Evolutionary conservation across 2,329 filamentous ascomycete genomes (phyloP), one percentile per base, ranked within the genome.

Genomic region (Fusarium mundagurra): DNA sequence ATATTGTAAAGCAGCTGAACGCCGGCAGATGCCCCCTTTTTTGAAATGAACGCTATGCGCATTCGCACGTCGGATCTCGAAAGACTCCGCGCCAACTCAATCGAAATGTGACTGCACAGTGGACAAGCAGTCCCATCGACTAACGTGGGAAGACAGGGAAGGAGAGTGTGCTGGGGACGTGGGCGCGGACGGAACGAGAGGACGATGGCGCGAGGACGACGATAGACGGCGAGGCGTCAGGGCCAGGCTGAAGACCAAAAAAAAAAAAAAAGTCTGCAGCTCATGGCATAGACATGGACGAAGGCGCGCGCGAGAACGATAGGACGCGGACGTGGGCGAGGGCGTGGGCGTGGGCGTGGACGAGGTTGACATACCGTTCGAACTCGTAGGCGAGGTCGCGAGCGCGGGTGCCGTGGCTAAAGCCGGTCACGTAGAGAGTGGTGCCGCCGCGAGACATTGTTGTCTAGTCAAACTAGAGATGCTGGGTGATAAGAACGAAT

Each of bases 341-440:
- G 81, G 80, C 80, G 80, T 76, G 79, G 79, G 71, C 80, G 79
- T 79, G 79, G 80, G 77, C 81, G 81, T 78, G 79, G 78, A 76
- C 83, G 82, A 86, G 86, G 87, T 85, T 88, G 89, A 97, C 95
- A 91, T 98, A 98, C 94, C 96, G 95, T 95, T 98, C 96, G 93
- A 98, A 98, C 90, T 98, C 96, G 93, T 97, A 98, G 88, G 96
- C 95, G 85, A 98, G 94, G 89, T 99, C 95, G 91, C 96, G 94
- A 85, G 96, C 95, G 89, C 96, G 94, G 85, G 96, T 98, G 85
- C 96, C 95, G 86, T 98, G 95, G 90, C 96, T 97, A 86, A 99
- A 99, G 90, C 96, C 96, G 82, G 95, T 98, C 85, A 98, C 96
- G 88, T 98, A 98, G 79, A 98, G 94, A 67, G 96, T 98, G 71